Conservation (phyloP, 2,329 filamentous ascomycete species). For the Venturia nashicola region DNA sequence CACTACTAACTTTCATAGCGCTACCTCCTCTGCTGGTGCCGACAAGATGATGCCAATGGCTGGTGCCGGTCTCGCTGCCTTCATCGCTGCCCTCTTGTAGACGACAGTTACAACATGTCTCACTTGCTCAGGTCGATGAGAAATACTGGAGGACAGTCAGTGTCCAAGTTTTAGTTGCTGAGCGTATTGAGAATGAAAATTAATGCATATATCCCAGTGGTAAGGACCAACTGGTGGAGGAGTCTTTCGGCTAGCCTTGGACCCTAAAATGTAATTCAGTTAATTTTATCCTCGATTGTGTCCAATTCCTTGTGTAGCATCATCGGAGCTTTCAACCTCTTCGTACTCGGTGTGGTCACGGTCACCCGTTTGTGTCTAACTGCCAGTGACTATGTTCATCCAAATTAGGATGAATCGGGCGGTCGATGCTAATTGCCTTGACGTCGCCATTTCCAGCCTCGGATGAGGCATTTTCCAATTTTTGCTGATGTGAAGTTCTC, state of each 20-base stretch:
- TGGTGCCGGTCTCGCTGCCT: conserved; percentile 1
- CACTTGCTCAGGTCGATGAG: background rate
- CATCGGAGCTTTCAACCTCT: no score
- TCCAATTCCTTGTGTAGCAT: no score
- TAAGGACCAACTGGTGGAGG: background rate
- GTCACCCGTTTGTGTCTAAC: no score
- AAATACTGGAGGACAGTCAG: background rate
- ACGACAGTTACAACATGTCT: no score
- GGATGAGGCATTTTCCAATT: no score
- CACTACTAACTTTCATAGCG: background rate
- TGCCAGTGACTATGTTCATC: no score
- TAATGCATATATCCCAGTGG: background rate
- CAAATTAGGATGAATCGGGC: no score
- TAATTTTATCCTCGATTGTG: background rate
- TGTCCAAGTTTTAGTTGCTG: no score
- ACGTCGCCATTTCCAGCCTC: no score
- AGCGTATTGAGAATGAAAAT: background rate
- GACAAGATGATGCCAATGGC: conserved; percentile 1
- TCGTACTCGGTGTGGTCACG: no score
- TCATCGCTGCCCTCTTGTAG: conserved; percentile 7
- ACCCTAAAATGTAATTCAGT: background rate
- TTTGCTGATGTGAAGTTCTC: no score
- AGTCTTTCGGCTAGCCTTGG: background rate
- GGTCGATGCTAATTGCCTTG: no score
- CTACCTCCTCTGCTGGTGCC: background rate